These are phyloP conservation scores for Aspergillus luchuensis DNA, from an alignment of 2,329 filamentous ascomycete genomes.

Conservation along the genomic window DNA sequence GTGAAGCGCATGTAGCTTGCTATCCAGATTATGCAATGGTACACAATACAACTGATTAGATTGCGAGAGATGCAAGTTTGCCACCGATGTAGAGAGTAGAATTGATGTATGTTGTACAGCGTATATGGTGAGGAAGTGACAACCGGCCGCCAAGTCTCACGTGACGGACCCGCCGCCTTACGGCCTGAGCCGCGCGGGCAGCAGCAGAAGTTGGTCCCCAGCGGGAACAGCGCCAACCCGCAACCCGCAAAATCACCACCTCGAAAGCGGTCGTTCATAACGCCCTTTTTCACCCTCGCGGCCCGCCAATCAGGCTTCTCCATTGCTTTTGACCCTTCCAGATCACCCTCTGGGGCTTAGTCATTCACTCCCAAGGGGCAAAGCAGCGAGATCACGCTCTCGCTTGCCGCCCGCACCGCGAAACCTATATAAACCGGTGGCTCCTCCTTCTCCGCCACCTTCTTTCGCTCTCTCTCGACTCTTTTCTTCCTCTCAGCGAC, in stretches of 20 bases:
- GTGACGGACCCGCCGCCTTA: slow-evolving; percentile 17
- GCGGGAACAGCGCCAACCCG: slow-evolving; percentile 11
- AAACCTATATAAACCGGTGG: slow-evolving; percentile 35
- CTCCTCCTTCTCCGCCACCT: slow-evolving; percentile 17
- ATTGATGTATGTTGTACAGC: neutral
- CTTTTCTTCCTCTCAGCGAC: slow-evolving; percentile 16
- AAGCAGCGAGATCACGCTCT: slow-evolving; percentile 21
- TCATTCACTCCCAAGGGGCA: slow-evolving; percentile 21
- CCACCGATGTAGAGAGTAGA: neutral
- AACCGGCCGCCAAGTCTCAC: slow-evolving; percentile 13
- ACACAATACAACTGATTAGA: neutral
- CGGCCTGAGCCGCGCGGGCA: neutral
- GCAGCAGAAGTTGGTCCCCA: neutral
- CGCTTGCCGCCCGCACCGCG: slow-evolving; percentile 21
- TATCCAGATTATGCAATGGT: neutral
- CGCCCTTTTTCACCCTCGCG: slow-evolving; percentile 35
- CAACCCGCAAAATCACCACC: slow-evolving; percentile 27
- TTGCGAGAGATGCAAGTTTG: too few species aligned
- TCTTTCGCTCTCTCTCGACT: slow-evolving; percentile 22
- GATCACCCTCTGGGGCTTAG: slow-evolving; percentile 30
- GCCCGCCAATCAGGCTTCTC: slow-evolving; percentile 38
- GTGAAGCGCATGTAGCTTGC: neutral
- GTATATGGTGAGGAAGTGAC: neutral
- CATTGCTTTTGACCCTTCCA: slow-evolving; percentile 26
- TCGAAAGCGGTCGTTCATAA: slow-evolving; percentile 46